phyloP scores from a whole-genome alignment of 192 early-diverging fungal species.

The Backusella parvicylindrica region DNA sequence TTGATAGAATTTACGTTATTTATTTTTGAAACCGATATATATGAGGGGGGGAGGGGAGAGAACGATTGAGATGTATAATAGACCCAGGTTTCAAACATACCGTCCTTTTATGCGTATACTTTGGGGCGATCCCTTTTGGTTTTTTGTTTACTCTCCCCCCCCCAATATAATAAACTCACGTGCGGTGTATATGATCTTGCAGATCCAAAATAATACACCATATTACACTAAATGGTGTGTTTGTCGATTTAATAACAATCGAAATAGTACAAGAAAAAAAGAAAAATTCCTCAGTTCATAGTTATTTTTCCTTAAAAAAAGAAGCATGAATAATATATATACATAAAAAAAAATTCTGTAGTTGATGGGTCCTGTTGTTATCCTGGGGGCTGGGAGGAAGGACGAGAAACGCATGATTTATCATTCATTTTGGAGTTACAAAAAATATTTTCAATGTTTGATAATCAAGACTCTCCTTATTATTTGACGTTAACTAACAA shows the following conservation, averaged over 20 bases:
- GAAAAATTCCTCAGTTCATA: too few species aligned
- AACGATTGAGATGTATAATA: too few species aligned
- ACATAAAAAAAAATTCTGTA: too few species aligned
- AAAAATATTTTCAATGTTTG: not conserved
- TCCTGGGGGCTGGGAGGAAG: not conserved
- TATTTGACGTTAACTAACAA: not conserved
- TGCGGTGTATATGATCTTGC: not conserved
- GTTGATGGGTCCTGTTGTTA: too few species aligned
- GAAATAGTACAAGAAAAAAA: not conserved
- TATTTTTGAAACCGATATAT: not conserved
- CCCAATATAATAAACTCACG: slow-evolving; percentile 3
- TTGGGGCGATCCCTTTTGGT: not conserved
- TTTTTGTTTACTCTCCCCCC: not conserved
- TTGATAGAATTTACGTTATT: not conserved
- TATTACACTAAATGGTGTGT: not conserved
- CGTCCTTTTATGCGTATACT: not conserved
- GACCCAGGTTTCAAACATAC: not conserved
- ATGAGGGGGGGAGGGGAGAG: too few species aligned
- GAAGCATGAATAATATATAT: not conserved
- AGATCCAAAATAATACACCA: not conserved
- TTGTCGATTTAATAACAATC: not conserved
- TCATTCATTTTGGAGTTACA: not conserved
- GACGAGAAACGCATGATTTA: not conserved
- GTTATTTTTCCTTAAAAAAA: not conserved
- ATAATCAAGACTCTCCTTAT: not conserved